Evolutionary conservation across 2,329 filamentous ascomycete genomes (phyloP).

Genomic region (Diaporthe sp.): DNA sequence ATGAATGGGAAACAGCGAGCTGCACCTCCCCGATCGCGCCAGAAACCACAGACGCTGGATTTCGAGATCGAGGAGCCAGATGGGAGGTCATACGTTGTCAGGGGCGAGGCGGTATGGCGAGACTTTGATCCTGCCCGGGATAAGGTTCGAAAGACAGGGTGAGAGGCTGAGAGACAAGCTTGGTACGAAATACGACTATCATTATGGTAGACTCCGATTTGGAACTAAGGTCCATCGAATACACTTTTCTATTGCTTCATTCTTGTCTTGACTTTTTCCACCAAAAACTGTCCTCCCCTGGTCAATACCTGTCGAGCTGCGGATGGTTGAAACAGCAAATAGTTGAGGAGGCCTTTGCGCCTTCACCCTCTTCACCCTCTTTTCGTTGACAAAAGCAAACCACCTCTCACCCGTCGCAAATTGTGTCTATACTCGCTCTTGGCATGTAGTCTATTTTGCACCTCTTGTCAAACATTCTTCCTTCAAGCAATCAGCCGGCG

Average conservation of each 20-base stretch:
- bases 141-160: not conserved
- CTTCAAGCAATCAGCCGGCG: not conserved
- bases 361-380: too few relatives aligned
- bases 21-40: not conserved
- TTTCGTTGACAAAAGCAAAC: not conserved
- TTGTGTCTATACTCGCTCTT: not conserved
- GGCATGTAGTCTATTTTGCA: not conserved
- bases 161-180: not conserved
- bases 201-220: not conserved
- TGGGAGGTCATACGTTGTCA: not conserved
- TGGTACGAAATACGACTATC: not conserved
- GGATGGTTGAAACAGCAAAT: not conserved
- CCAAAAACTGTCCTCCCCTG: not conserved
- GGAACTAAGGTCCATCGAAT: too few relatives aligned
- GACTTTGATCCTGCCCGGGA: conserved; percentile 6
- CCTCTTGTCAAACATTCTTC: not conserved
- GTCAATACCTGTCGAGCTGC: not conserved
- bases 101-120: not conserved
- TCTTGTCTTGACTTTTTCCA: not conserved
- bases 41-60: not conserved
- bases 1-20: not conserved
- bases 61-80: not conserved
- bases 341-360: not conserved
- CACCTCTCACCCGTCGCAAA: not conserved
- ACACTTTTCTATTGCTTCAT: not conserved